phyloP scores from a whole-genome alignment of 2,329 filamentous ascomycete genomes.

The Xylariaceae sp. region DNA sequence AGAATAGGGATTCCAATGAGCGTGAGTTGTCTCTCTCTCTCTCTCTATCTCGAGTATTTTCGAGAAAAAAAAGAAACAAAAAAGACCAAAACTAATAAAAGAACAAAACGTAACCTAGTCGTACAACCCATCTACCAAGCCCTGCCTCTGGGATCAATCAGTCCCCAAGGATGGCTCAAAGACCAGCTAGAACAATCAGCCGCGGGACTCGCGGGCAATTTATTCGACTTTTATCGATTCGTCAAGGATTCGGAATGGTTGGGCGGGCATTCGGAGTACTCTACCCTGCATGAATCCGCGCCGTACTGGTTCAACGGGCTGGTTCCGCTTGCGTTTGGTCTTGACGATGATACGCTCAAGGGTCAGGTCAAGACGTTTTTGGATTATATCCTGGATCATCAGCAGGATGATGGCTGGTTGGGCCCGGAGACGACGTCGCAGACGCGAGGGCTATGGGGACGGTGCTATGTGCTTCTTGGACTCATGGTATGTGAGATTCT shows the following conservation, averaged over 20 bases:
- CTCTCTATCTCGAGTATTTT: too few species aligned
- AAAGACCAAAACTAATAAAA: slow-evolving; percentile 7
- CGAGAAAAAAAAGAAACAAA: background rate
- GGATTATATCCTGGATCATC: slow-evolving; percentile 43
- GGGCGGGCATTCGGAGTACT: slow-evolving; percentile 48
- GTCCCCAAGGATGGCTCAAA: slow-evolving; percentile 29
- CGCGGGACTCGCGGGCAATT: slow-evolving; percentile 27
- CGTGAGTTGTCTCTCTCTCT: slow-evolving; percentile 5
- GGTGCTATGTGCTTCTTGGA: slow-evolving; percentile 46
- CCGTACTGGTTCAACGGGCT: slow-evolving; percentile 56
- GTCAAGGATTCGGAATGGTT: slow-evolving; percentile 48
- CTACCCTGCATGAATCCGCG: slow-evolving; percentile 46
- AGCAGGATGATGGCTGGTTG: slow-evolving; percentile 52
- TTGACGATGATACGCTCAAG: slow-evolving; percentile 45
- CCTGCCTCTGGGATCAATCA: slow-evolving; percentile 27
- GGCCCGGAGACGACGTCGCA: slow-evolving; percentile 43
- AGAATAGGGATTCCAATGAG: slow-evolving; percentile 3
- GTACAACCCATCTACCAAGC: slow-evolving; percentile 27
- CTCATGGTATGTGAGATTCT: slow-evolving; percentile 32
- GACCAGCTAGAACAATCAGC: slow-evolving; percentile 26
- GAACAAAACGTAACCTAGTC: slow-evolving; percentile 15
- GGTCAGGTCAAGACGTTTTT: slow-evolving; percentile 41
- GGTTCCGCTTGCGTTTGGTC: slow-evolving; percentile 48
- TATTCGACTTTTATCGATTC: slow-evolving; percentile 51
- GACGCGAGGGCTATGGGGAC: slow-evolving; percentile 47